phyloP scores from a whole-genome alignment of 2,329 filamentous ascomycete genomes.

The Cladophialophora exuberans region DNA sequence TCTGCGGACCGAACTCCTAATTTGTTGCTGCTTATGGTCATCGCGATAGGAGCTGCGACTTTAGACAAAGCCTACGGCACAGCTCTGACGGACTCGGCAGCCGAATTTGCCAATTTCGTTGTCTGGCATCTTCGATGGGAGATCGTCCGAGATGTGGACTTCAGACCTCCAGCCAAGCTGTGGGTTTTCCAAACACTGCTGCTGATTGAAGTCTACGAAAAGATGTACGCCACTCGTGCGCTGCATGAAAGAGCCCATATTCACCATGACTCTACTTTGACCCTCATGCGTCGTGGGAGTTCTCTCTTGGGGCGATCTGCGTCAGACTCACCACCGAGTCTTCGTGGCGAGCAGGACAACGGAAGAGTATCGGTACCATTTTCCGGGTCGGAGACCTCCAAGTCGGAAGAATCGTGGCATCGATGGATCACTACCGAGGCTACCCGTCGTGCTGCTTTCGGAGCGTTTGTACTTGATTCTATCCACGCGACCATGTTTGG shows the following conservation, averaged over 20 bases:
- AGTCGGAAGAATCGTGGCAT: constrained; percentile 89
- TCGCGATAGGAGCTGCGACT: constrained; percentile 89
- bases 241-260: constrained; percentile 95
- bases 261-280: constrained; percentile 93
- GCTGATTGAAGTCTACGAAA: constrained; percentile 90
- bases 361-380: constrained; percentile 42
- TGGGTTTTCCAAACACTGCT: constrained; percentile 95
- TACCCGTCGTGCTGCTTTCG: constrained; percentile 85
- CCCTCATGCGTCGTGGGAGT: constrained; percentile 89
- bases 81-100: constrained; percentile 73
- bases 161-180: constrained; percentile 86
- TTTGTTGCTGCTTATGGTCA: constrained; percentile 81
- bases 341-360: constrained; percentile 62
- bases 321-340: constrained; percentile 79
- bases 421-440: constrained; percentile 95
- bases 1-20: constrained; percentile 84
- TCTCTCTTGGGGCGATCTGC: constrained; percentile 86
- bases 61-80: constrained; percentile 80
- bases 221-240: constrained; percentile 92
- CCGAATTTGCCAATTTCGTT: constrained; percentile 83
- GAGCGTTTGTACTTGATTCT: constrained; percentile 91
- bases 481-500: constrained; percentile 98
- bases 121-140: constrained; percentile 95
- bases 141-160: constrained; percentile 88
- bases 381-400: constrained; percentile 59